Evolutionary conservation across 2,329 filamentous ascomycete genomes (phyloP), one percentile per base, ranked within the genome.

Genomic region (Clonostachys chloroleuca): DNA sequence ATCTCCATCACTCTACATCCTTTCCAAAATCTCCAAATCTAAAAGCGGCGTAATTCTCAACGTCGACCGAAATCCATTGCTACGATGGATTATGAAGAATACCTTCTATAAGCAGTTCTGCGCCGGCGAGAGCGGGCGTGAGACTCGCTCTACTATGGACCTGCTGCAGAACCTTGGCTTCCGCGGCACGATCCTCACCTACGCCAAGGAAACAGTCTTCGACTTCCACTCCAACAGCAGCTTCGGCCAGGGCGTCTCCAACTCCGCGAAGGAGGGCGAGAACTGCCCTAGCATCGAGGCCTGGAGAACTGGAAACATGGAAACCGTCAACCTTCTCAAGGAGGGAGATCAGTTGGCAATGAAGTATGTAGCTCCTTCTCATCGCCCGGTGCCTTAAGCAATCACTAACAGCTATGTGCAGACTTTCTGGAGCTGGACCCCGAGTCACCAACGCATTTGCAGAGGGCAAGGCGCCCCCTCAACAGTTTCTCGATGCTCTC

Each of bases 101-200:
- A 79, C 76, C 0, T 77, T 75, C 5, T 73, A 64, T 55, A 75
- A 77, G 35, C 78, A 82, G 47, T 82, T 81, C 60, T 82, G 78
- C 52, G 73, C 74, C 0, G 78, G 78, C 1, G 73, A 75, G 55
- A 73, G 68, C 24, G 61, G 63, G 12, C 56, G 60, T 0, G 73
- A 80, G 59, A 72, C 78, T 1, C 62, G 63, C n/a, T 57, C 57
- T 16, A 72, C 67, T 1, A 68, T 70, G 47, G 61, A 62, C 10
- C 61, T 68, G 16, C 54, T 78, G 24, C 67, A 73, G 43, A 57
- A 65, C 9, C 64, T 80, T 43, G 78, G 78, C 0, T 81, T 79
- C 55, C 64, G 68, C 13, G 78, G 77, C 5, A 72, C 79, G n/a
- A 78, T 81, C 8, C 66, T 81, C 12, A 79, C 80, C 46, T 81